Conservation (phyloP, 1,284 basidiomycete species). For the Inonotus obliquus region DNA sequence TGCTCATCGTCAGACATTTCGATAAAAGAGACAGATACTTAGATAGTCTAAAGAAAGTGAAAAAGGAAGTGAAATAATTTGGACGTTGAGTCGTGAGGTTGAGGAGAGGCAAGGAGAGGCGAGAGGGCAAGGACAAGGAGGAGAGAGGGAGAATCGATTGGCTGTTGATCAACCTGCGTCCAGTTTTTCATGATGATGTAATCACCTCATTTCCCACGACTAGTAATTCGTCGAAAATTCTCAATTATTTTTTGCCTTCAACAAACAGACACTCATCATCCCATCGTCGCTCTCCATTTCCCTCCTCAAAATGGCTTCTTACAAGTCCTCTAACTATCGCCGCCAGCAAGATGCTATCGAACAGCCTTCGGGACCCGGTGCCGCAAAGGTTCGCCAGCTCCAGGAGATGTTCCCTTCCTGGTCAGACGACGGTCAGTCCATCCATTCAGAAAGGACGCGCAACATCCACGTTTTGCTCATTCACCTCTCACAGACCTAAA, state of each 20-base stretch:
- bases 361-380: constrained; percentile 36
- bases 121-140: neutral
- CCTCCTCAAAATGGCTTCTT: constrained; percentile 14
- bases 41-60: constrained; percentile 15
- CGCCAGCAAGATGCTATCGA: neutral
- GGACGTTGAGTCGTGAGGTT: neutral
- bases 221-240: neutral
- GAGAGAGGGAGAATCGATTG: neutral
- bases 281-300: neutral
- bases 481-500: constrained; percentile 55
- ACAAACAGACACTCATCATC: neutral
- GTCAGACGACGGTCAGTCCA: constrained; percentile 64
- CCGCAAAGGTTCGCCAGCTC: constrained; percentile 52
- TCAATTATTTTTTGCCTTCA: neutral
- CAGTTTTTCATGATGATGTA: neutral
- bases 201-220: neutral
- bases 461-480: constrained; percentile 17
- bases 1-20: constrained; percentile 21
- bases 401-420: constrained; percentile 76
- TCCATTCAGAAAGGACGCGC: constrained; percentile 24
- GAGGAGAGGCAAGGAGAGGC: neutral
- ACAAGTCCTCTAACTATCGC: constrained; percentile 16
- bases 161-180: neutral
- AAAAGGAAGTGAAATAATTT: constrained; percentile 1
- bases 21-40: constrained; percentile 13